Base-by-base conservation (phyloP, 495 filamentous ascomycete genomes). In the Monascus purpureus region DNA sequence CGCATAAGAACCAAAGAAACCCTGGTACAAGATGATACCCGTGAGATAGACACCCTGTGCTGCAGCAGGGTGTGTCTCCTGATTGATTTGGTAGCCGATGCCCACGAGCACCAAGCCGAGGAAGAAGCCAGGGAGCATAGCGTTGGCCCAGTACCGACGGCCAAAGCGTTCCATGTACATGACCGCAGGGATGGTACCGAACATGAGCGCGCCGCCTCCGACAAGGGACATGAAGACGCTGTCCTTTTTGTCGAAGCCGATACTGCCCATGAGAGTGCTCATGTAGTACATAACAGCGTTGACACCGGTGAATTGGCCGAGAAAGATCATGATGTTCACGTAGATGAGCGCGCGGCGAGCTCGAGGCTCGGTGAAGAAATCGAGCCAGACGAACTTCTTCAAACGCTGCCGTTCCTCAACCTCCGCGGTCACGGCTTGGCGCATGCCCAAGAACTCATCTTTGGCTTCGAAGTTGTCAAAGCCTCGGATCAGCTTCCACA, bases 211-310 rank as follows among this genome's bases (percentile, higher is more conserved):
- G n/a, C 66, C 71, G 26, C 73, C 72, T 2, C 72, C 71, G 11
- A 76, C 72, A 1, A 77, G 57, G 4, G 68, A 72, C 72, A 75
- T 75, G 53, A 72, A 73, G 16, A 69, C 65, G 19, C 64, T 53
- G 25, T 61, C 45, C 27, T 61, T 54, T 16, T 53, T 41, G 35
- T 65, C 50, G 46, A 75, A 75, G 23, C 70, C 70, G 22, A 73
- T 69, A 37, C 64, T 59, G 26, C 46, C 46, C 67, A 76, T 72
- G 5, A 77, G 47, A 0, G 59, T 56, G 0, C 60, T 53, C 72
- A 73, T 74, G 50, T 75, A 75, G 49, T 77, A 75, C 61, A 74
- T 71, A 29, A 76, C 61, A 3, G 67, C 66, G 37, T 74, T 74
- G 27, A 75, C 66, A 27, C 72, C 71, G 4, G 70, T 74, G 35